A percentile compares a stretch with the other conserved stretches of the same genome.
Evolutionary conservation across 805 yeast genomes (phyloP).

Genomic region (Blastobotrys peoriensis): DNA sequence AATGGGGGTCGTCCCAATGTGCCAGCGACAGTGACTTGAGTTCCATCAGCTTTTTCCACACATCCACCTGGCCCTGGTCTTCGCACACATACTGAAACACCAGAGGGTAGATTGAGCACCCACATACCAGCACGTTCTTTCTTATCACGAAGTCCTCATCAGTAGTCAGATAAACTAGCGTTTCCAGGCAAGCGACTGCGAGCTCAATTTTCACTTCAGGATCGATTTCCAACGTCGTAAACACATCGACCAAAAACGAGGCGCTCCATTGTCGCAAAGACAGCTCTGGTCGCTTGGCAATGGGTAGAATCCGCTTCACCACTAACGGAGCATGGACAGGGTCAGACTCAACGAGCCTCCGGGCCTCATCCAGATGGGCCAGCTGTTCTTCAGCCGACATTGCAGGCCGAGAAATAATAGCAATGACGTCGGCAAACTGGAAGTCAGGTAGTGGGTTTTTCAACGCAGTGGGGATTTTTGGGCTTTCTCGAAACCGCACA

Average conservation of each 20-base stretch:
- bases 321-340: slow-evolving; percentile 33
- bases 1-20: slow-evolving; percentile 45
- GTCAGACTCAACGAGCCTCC: slow-evolving; percentile 29
- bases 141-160: slow-evolving; percentile 24
- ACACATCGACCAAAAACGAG: slow-evolving; percentile 33
- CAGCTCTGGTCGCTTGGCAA: slow-evolving; percentile 30
- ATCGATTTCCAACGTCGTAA: slow-evolving; percentile 25
- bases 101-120: slow-evolving; percentile 42
- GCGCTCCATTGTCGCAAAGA: slow-evolving; percentile 33
- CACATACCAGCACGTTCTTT: slow-evolving; percentile 36
- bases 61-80: slow-evolving; percentile 35
- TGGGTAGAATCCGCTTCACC: slow-evolving; percentile 32
- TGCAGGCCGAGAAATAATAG: background rate
- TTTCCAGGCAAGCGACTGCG: slow-evolving; percentile 26
- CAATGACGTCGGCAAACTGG: background rate
- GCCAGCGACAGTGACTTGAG: slow-evolving; percentile 56
- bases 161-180: slow-evolving; percentile 22
- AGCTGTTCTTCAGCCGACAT: slow-evolving; percentile 23
- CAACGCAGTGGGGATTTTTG: background rate
- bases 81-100: slow-evolving; percentile 37
- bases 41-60: slow-evolving; percentile 52
- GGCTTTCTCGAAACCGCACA: background rate
- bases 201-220: slow-evolving; percentile 20
- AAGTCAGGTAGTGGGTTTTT: background rate
- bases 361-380: slow-evolving; percentile 33